Conservation (phyloP, 2,329 filamentous ascomycete species). For the Nannizzia gypsea region DNA sequence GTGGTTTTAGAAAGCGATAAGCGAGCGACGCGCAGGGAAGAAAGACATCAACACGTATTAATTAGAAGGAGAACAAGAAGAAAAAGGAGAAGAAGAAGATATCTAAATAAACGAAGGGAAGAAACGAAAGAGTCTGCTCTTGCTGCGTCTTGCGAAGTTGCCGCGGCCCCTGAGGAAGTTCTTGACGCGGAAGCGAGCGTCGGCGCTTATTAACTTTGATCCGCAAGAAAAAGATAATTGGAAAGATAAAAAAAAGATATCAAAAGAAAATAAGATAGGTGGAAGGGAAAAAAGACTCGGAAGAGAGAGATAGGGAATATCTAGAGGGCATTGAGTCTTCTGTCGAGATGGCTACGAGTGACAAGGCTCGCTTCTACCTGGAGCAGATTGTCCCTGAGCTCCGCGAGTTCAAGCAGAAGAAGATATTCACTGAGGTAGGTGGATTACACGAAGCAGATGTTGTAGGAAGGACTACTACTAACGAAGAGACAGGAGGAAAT, state of each 20-base stretch:
- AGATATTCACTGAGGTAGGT: slow-evolving; percentile 68
- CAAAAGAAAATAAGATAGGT: background rate
- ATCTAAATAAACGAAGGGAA: slow-evolving; percentile 8
- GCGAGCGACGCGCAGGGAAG: slow-evolving; percentile 17
- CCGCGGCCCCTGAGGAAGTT: background rate
- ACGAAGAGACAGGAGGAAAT: slow-evolving; percentile 61
- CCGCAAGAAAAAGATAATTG: background rate
- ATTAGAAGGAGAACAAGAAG: slow-evolving; percentile 17
- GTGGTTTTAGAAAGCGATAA: slow-evolving; percentile 17
- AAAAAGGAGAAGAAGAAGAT: slow-evolving; percentile 12
- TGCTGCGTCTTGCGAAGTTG: background rate
- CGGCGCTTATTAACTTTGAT: background rate
- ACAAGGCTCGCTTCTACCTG: slow-evolving; percentile 90
- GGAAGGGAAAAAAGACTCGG: background rate
- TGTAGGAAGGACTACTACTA: background rate
- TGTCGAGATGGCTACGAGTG: slow-evolving; percentile 63
- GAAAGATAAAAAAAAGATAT: background rate
- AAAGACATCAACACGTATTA: slow-evolving; percentile 14
- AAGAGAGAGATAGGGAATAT: background rate
- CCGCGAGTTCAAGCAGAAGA: slow-evolving; percentile 81
- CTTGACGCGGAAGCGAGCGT: background rate
- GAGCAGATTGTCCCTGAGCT: slow-evolving; percentile 88
- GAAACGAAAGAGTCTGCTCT: background rate
- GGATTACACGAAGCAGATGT: slow-evolving; percentile 5
- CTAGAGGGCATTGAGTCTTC: slow-evolving; percentile 35